Evolutionary conservation across 495 filamentous ascomycete genomes (phyloP).

Genomic region (Usnea hakonensis): DNA sequence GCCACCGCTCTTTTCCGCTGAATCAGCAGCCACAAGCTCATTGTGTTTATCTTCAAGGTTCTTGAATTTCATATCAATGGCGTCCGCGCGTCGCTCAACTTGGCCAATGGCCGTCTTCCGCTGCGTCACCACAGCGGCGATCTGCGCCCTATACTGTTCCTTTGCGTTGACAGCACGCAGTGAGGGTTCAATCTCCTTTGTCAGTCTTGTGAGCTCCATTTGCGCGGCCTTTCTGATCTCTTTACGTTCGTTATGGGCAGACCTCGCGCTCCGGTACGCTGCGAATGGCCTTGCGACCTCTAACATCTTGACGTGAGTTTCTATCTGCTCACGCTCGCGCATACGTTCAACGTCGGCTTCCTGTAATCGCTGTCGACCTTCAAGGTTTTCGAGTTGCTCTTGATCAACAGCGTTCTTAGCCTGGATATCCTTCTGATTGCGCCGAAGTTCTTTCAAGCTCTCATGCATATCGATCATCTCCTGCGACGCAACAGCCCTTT

Average conservation of each 20-base stretch:
- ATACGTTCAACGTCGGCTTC: constrained; percentile 78
- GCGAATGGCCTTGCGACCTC: constrained; percentile 58
- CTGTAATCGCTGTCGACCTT: constrained; percentile 67
- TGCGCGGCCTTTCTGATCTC: constrained; percentile 38
- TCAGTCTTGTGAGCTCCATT: constrained; percentile 46
- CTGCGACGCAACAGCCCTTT: constrained; percentile 73
- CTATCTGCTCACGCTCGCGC: constrained; percentile 61
- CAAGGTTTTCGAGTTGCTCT: constrained; percentile 55
- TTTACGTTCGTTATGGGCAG: constrained; percentile 37
- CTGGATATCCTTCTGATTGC: constrained; percentile 59
- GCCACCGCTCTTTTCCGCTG: constrained; percentile 50
- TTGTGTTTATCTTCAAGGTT: constrained; percentile 45
- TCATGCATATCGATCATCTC: constrained; percentile 76
- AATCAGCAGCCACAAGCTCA: constrained; percentile 45
- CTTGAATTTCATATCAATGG: constrained; percentile 42
- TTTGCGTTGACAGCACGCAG: constrained; percentile 59
- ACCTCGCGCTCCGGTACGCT: constrained; percentile 44
- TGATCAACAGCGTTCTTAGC: constrained; percentile 48
- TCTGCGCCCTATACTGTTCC: constrained; percentile 46
- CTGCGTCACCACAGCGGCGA: constrained; percentile 42
- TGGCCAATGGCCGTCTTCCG: constrained; percentile 44
- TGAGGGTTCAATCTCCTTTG: constrained; percentile 57
- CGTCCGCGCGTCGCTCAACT: constrained; percentile 47
- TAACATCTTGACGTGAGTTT: constrained; percentile 57
- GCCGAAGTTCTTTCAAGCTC: constrained; percentile 60